These are phyloP conservation scores for Cyclotella kingstonii DNA, from an alignment of 108 stramenopile genomes.

Conservation along the genomic window DNA sequence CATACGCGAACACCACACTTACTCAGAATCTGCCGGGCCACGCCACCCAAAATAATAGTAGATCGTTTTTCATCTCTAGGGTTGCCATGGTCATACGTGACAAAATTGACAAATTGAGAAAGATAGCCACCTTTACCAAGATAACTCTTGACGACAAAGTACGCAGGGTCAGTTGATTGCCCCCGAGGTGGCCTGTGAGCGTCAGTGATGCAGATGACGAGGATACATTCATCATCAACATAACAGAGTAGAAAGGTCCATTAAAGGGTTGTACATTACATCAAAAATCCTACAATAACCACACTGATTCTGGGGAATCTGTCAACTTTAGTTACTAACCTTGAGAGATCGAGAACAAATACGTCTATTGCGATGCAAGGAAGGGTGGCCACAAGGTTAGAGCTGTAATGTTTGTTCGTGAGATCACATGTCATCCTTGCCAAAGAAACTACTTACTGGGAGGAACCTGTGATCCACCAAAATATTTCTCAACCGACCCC, in stretches of 20 bases:
- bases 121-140: constrained; percentile 45
- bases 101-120: constrained; percentile 65
- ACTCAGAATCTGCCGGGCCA: constrained; percentile 59
- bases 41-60: constrained; percentile 51
- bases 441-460: constrained; percentile 1
- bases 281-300: neutral
- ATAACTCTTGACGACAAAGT: constrained; percentile 50
- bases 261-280: neutral
- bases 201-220: constrained; percentile 5
- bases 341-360: constrained; percentile 6
- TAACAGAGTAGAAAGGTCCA: constrained; percentile 7
- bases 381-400: neutral
- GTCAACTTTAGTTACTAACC: too few relatives aligned
- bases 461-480: constrained; percentile 19
- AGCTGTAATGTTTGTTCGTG: neutral
- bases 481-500: constrained; percentile 44
- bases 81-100: constrained; percentile 52
- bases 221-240: neutral
- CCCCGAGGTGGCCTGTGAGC: constrained; percentile 42
- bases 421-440: too few relatives aligned
- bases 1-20: constrained; percentile 57
- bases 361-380: neutral
- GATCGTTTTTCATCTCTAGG: constrained; percentile 39
- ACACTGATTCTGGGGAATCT: too few relatives aligned
- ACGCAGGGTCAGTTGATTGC: constrained; percentile 50